phyloP scores from a whole-genome alignment of 306 rosid genomes.

The Quercus suber region DNA sequence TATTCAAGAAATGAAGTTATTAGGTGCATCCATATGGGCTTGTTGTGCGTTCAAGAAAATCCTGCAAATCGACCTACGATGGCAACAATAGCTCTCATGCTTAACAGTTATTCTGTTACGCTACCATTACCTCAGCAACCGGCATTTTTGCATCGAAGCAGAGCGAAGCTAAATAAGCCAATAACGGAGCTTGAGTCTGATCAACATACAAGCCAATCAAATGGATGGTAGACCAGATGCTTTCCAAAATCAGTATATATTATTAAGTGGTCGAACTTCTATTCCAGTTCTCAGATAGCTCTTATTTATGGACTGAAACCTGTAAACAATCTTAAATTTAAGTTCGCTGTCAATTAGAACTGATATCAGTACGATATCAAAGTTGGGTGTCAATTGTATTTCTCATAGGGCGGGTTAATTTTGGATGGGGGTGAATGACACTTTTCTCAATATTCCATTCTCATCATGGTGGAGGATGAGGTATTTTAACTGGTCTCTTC shows the following conservation, averaged over 20 bases:
- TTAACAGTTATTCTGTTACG: slow-evolving; percentile 34
- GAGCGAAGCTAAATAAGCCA: neutral
- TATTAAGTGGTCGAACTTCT: too few species aligned
- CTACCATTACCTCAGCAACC: slow-evolving; percentile 32
- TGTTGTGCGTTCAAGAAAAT: slow-evolving; percentile 49
- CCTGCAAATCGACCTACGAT: slow-evolving; percentile 43
- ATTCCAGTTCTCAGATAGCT: too few species aligned
- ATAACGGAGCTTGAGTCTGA: neutral
- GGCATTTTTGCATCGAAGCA: slow-evolving; percentile 17
- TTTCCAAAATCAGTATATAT: too few species aligned
- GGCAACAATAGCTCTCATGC: slow-evolving; percentile 42
- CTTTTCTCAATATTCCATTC: too few species aligned
- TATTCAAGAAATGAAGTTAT: too few species aligned
- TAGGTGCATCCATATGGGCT: slow-evolving; percentile 32
- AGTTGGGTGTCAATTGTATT: too few species aligned
- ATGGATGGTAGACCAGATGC: neutral
- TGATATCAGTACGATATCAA: neutral
- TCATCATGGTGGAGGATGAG: neutral
- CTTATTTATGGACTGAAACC: too few species aligned
- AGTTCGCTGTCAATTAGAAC: too few species aligned
- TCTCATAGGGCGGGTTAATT: too few species aligned
- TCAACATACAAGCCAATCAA: neutral
- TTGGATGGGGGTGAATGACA: too few species aligned
- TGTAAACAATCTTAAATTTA: too few species aligned
- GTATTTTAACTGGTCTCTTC: too few species aligned